Percentiles rank a stretch among this genome's conserved stretches.
phyloP scores from a whole-genome alignment of 148 eudicot genomes.

The Spergularia marina region DNA sequence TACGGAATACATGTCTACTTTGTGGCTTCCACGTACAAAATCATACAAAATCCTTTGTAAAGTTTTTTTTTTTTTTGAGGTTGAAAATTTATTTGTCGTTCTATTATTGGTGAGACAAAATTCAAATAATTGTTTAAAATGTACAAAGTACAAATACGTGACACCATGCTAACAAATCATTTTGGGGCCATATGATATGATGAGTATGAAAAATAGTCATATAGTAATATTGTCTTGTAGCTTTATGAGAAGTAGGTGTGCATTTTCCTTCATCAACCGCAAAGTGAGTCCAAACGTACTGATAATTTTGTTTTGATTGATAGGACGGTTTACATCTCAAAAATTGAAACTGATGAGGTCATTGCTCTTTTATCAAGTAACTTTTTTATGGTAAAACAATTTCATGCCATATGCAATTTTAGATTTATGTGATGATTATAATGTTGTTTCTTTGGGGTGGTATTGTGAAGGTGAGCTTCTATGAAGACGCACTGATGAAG shows the following conservation, averaged over 20 bases:
- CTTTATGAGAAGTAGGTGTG: conserved; percentile 9
- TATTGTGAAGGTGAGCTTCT: conserved; percentile 17
- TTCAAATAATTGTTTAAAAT: background rate
- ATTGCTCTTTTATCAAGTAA: background rate
- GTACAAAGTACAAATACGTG: too few relatives aligned
- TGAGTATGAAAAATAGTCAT: background rate
- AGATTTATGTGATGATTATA: background rate
- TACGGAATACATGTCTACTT: too few relatives aligned
- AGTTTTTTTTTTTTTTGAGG: too few relatives aligned
- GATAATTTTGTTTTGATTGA: background rate
- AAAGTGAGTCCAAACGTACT: background rate
- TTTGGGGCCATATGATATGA: background rate
- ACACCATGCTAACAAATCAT: background rate
- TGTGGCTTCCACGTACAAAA: too few relatives aligned
- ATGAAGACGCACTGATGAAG: conserved; percentile 17
- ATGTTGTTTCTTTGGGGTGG: background rate
- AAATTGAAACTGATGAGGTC: background rate
- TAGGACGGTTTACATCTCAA: conserved; percentile 6
- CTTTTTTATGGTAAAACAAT: background rate
- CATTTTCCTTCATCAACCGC: conserved; percentile 17
- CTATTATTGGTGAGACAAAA: background rate
- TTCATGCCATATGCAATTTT: background rate
- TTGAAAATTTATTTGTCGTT: background rate
- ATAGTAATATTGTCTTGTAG: conserved; percentile 10
- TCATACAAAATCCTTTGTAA: too few relatives aligned